Percentiles rank a stretch among this genome's conserved stretches.
Conservation (phyloP, 306 rosid genomes). For the Vachellia collinsii region DNA sequence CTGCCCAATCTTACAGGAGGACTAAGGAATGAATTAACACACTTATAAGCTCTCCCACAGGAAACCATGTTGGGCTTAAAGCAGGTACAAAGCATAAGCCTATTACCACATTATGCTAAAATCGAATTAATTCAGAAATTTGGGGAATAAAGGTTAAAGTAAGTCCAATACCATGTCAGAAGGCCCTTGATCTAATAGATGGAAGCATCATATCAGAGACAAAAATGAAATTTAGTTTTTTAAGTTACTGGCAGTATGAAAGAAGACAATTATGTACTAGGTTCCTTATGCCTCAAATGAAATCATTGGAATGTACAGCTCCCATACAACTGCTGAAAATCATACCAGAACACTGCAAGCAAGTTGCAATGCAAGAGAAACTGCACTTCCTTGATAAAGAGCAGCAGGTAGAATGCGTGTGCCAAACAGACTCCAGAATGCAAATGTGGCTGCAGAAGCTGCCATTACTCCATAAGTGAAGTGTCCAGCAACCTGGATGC, state of each 20-base stretch:
- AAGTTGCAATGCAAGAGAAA: conserved; percentile 93
- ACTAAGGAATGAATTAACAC: conserved; percentile 23
- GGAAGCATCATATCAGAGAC: conserved; percentile 25
- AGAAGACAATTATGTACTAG: conserved; percentile 9
- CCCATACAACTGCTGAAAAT: conserved; percentile 16
- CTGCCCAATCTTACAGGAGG: neutral
- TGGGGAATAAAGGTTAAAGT: neutral
- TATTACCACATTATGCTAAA: neutral
- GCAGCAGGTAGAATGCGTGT: conserved; percentile 69
- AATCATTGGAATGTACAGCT: neutral
- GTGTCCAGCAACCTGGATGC: conserved; percentile 88
- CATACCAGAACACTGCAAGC: conserved; percentile 98
- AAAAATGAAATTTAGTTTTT: conserved; percentile 11
- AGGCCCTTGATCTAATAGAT: conserved; percentile 23
- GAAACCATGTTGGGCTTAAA: conserved; percentile 14
- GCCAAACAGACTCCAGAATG: conserved; percentile 86
- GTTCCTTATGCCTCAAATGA: conserved; percentile 24
- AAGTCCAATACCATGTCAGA: conserved; percentile 13
- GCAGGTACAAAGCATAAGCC: conserved; percentile 22
- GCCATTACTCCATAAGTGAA: conserved; percentile 97
- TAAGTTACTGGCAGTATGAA: conserved; percentile 14
- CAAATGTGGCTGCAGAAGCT: conserved; percentile 77
- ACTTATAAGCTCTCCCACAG: neutral
- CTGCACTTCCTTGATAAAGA: conserved; percentile 70
- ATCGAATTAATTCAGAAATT: conserved; percentile 12